These are phyloP conservation scores for Coniella vitis DNA, from an alignment of 2,329 filamentous ascomycete genomes.

Conservation along the genomic window DNA sequence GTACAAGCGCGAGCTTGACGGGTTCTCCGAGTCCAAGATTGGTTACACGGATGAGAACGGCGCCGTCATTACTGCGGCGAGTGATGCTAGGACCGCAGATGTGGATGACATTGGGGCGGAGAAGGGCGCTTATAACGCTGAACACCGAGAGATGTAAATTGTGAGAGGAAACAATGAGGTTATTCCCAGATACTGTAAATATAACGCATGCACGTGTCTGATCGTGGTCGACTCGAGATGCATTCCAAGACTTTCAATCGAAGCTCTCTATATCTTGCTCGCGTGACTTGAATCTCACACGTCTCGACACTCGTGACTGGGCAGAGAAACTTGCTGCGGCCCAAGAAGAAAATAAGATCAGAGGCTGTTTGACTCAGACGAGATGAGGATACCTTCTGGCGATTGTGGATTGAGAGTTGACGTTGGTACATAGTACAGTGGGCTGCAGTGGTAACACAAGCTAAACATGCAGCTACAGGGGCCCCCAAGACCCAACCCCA, in stretches of 20 bases:
- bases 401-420: too few relatives aligned
- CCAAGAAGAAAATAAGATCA: too few relatives aligned
- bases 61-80: slow-evolving; percentile 4
- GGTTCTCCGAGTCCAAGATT: slow-evolving; percentile 45
- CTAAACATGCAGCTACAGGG: background rate
- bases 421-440: background rate
- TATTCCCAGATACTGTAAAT: background rate
- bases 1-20: slow-evolving; percentile 32
- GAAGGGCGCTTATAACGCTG: slow-evolving; percentile 7
- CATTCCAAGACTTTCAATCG: too few relatives aligned
- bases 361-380: too few relatives aligned
- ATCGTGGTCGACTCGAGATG: too few relatives aligned
- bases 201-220: background rate
- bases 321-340: too few relatives aligned
- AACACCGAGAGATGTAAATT: slow-evolving; percentile 7
- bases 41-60: slow-evolving; percentile 16
- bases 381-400: too few relatives aligned
- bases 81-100: background rate
- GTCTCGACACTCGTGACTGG: too few relatives aligned
- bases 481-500: too few relatives aligned
- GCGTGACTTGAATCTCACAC: too few relatives aligned
- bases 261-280: too few relatives aligned
- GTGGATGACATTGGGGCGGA: slow-evolving; percentile 1
- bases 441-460: background rate
- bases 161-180: too few relatives aligned